These are phyloP conservation scores for Populus hybrid DNA, from an alignment of 441 rosid species.

Conservation along the genomic window DNA sequence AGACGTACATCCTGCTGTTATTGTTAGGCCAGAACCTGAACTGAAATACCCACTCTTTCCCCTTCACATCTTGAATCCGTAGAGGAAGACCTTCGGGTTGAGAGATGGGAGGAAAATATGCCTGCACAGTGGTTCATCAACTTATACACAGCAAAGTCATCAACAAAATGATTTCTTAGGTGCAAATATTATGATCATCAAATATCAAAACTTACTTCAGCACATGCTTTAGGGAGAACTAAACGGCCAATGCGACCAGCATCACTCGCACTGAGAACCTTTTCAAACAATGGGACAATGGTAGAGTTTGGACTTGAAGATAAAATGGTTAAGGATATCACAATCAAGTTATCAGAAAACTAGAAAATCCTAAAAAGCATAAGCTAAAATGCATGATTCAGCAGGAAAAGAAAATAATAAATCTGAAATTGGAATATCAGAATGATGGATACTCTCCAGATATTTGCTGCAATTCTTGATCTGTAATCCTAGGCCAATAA, in stretches of 20 bases:
- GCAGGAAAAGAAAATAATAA: not conserved
- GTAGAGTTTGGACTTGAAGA: conserved; percentile 73
- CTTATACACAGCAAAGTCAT: conserved; percentile 14
- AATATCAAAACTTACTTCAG: conserved; percentile 62
- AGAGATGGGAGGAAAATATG: conserved; percentile 91
- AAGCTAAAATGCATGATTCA: conserved; percentile 13
- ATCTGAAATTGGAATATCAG: conserved; percentile 4
- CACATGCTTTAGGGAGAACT: conserved; percentile 99
- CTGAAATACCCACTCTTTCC: conserved; percentile 97
- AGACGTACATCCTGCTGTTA: conserved; percentile 99
- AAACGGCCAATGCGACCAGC: conserved; percentile 97
- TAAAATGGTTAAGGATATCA: conserved; percentile 40
- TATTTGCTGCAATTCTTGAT: conserved; percentile 89
- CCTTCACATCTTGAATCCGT: conserved; percentile 82
- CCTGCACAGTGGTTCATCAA: conserved; percentile 47
- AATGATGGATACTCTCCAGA: conserved; percentile 87
- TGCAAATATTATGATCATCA: not conserved
- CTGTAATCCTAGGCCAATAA: conserved; percentile 96
- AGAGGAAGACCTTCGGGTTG: conserved; percentile 95
- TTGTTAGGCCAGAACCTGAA: conserved; percentile 99
- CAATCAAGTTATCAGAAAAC: not conserved
- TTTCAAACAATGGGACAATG: conserved; percentile 90
- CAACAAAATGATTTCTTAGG: not conserved
- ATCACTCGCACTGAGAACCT: conserved; percentile 97
- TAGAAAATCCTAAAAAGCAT: conserved; percentile 11